phyloP scores from a whole-genome alignment of 805 yeast genomes.

The Teunomyces pallodes region DNA sequence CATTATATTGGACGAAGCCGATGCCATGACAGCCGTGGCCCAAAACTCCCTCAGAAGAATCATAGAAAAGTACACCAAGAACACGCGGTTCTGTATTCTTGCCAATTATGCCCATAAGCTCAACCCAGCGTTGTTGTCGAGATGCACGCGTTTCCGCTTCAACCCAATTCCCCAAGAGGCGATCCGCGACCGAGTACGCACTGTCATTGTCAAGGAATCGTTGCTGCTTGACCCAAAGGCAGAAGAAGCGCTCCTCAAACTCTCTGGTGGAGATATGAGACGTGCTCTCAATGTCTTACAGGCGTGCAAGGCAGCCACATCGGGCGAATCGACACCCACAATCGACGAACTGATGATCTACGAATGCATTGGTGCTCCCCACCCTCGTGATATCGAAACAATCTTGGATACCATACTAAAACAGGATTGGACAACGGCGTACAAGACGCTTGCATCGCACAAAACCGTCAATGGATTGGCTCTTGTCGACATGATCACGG shows the following conservation, averaged over 20 bases:
- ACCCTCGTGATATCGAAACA: conserved; percentile 76
- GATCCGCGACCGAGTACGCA: conserved; percentile 61
- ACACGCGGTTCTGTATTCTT: conserved; percentile 91
- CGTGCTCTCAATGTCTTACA: conserved; percentile 89
- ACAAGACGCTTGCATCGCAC: conserved; percentile 60
- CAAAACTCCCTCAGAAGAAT: conserved; percentile 80
- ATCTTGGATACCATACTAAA: conserved; percentile 74
- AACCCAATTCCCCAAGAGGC: conserved; percentile 73
- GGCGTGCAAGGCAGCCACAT: conserved; percentile 79
- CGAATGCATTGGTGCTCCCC: conserved; percentile 95
- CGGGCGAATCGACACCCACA: conserved; percentile 41
- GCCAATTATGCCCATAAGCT: conserved; percentile 95
- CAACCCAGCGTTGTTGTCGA: conserved; percentile 89
- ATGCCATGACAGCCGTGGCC: conserved; percentile 87
- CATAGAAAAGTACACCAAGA: conserved; percentile 90
- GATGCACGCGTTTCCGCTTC: conserved; percentile 95
- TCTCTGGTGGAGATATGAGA: conserved; percentile 96
- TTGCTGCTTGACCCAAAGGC: conserved; percentile 61
- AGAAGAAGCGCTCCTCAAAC: conserved; percentile 56
- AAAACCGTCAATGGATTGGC: conserved; percentile 83
- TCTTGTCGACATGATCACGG: conserved; percentile 76
- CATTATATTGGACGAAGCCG: conserved; percentile 94
- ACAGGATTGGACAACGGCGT: conserved; percentile 85
- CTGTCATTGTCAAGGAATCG: conserved; percentile 68
- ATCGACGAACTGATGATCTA: conserved; percentile 77